Conservation (phyloP, 148 eudicot genomes). For the Spergularia marina region DNA sequence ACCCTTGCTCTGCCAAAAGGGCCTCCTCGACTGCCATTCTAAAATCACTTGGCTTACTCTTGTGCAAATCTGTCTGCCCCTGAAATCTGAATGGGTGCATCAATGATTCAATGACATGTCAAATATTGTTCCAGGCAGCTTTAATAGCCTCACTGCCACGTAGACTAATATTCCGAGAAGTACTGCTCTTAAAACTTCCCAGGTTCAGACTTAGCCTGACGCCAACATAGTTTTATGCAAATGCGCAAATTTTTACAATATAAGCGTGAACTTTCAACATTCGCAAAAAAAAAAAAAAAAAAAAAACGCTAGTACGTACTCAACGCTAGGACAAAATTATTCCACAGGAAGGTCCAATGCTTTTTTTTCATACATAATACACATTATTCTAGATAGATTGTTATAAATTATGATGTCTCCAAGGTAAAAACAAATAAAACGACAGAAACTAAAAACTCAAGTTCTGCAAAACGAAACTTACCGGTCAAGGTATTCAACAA, state of each 20-base stretch:
- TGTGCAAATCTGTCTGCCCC: conserved; percentile 88
- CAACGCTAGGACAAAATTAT: too few species aligned
- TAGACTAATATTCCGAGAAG: background rate
- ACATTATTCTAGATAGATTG: background rate
- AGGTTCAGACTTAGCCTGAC: background rate
- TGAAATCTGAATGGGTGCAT: conserved; percentile 54
- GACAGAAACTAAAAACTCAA: background rate
- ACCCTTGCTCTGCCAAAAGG: conserved; percentile 66
- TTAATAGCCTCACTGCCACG: background rate
- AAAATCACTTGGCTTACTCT: conserved; percentile 82
- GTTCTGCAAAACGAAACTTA: conserved; percentile 23
- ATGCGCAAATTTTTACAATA: background rate
- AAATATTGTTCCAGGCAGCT: background rate
- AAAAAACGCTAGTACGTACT: background rate
- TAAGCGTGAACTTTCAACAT: too few species aligned
- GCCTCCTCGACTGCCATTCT: conserved; percentile 92
- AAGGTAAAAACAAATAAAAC: background rate
- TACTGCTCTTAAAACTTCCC: background rate
- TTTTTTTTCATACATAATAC: background rate
- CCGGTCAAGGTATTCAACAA: conserved; percentile 75
- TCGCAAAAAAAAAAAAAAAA: background rate
- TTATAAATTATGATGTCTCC: background rate
- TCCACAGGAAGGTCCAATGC: background rate
- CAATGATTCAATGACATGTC: background rate
- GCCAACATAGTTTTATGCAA: background rate